Evolutionary conservation across 2,329 filamentous ascomycete species (phyloP).

Genomic region (Alternaria novae-zelandiae): DNA sequence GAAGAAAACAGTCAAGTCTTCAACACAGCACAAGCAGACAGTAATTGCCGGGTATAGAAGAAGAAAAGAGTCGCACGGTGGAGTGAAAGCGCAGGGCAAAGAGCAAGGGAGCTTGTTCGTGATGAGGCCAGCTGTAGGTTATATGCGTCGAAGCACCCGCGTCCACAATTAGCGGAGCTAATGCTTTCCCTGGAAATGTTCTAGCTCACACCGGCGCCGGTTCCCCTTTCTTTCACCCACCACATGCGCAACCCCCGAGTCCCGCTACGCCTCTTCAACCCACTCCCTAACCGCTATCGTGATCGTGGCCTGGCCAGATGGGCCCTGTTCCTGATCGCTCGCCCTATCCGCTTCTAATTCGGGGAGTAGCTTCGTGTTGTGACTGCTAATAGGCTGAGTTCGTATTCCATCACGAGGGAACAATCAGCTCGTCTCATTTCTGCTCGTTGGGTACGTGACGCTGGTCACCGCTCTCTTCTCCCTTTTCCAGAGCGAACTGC

Average conservation of each 20-base stretch:
- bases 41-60: neutral
- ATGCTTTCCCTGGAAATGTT: constrained; percentile 21
- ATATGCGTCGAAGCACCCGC: constrained; percentile 10
- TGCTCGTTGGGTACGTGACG: constrained; percentile 12
- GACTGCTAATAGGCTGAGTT: constrained; percentile 26
- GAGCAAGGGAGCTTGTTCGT: constrained; percentile 24
- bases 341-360: constrained; percentile 36
- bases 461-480: constrained; percentile 31
- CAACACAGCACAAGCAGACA: constrained; percentile 17
- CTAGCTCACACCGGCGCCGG: constrained; percentile 7
- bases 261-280: constrained; percentile 15
- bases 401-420: constrained; percentile 33
- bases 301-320: constrained; percentile 7
- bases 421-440: constrained; percentile 1
- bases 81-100: constrained; percentile 19
- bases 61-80: neutral
- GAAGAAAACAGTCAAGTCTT: constrained; percentile 23
- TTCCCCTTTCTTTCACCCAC: constrained; percentile 17
- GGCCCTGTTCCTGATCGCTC: constrained; percentile 24
- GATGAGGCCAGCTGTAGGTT: constrained; percentile 33
- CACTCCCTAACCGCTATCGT: constrained; percentile 4
- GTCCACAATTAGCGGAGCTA: constrained; percentile 19
- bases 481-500: constrained; percentile 6
- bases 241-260: constrained; percentile 12
- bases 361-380: constrained; percentile 9